These are phyloP conservation scores for Penicillium brevicompactum DNA, from an alignment of 2,329 filamentous ascomycete species.

Conservation along the genomic window DNA sequence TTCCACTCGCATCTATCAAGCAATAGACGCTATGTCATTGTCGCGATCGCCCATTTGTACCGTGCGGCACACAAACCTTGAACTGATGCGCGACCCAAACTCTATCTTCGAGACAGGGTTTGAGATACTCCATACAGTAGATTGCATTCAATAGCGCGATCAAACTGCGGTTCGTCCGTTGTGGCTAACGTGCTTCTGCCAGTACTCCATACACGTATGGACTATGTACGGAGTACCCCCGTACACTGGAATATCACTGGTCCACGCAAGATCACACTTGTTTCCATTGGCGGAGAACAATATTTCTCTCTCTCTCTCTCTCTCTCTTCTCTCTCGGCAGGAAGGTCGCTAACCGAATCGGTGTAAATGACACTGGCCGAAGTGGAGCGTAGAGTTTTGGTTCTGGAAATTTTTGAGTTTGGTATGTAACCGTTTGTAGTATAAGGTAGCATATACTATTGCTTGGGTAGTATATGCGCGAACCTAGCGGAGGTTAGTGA, in stretches of 20 bases:
- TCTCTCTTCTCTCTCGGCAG: slow-evolving; percentile 16
- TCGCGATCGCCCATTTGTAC: slow-evolving; percentile 3
- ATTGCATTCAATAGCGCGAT: background rate
- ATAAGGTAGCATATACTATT: background rate
- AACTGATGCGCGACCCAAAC: slow-evolving; percentile 13
- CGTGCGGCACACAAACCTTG: slow-evolving; percentile 10
- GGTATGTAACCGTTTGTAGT: slow-evolving; percentile 3
- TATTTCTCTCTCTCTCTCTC: slow-evolving; percentile 12
- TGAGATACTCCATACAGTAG: background rate
- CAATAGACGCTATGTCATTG: background rate
- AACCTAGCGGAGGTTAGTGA: background rate
- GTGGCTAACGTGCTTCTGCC: background rate
- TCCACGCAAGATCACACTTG: background rate
- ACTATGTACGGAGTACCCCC: no score
- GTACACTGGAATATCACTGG: background rate
- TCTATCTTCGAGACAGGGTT: slow-evolving; percentile 13
- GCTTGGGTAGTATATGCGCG: background rate
- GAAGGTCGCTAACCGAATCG: background rate
- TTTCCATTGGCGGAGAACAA: slow-evolving; percentile 13
- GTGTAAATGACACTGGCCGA: background rate
- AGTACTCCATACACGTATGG: background rate
- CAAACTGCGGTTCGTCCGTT: slow-evolving; percentile 1
- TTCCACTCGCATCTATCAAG: background rate
- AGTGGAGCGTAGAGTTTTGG: slow-evolving; percentile 17
- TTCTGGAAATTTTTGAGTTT: slow-evolving; percentile 15